Evolutionary conservation across 2,329 filamentous ascomycete species (phyloP), one percentile per base, ranked within the genome.

Genomic region (Coniella vitis): DNA sequence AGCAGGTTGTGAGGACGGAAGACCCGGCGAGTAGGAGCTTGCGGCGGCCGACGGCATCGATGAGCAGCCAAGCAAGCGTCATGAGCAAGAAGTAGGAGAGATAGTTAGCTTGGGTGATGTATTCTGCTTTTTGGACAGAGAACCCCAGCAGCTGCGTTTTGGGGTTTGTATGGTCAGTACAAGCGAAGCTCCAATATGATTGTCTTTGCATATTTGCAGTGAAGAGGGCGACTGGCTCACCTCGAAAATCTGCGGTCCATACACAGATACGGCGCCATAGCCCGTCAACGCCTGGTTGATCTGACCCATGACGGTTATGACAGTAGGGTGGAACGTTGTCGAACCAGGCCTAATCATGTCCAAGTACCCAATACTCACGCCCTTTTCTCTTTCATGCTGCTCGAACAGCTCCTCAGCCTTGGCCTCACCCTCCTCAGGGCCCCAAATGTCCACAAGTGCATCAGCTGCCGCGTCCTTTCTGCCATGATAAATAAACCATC

Each of bases 231-330:
- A 14, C 3, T 4, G 16, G 17, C 51, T 39, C 29, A 50, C 51
- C 36, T 53, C 72, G 59, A 83, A 83, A 46, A 83, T 82, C 55
- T 83, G 79, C 2, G 78, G 78, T 0, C 79, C 79, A 50, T 83
- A 83, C 3, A 83, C 78, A 16, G 73, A 78, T 3, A 83, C 75
- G 0, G 79, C 79, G 3, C 76, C 76, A 47, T 79, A 80, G 8
- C 75, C 74, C 0, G 75, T 78, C 44, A 79, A 61, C 1, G 75
- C 75, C 60, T 83, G 79, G 55, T 81, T 81, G 55, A 82, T 61
- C 59, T 83, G 78, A 1, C 78, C 77, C 78, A 83, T 82, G 41
- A 83, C 67, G 0, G 77, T 79, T 20, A 83, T 65, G 56, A 81
- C 68, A 1, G 76, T 81, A 0, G 79, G 77, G 55, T 83, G 79